phyloP scores from a whole-genome alignment of 2,329 filamentous ascomycete genomes.

The Truncatella angustata region DNA sequence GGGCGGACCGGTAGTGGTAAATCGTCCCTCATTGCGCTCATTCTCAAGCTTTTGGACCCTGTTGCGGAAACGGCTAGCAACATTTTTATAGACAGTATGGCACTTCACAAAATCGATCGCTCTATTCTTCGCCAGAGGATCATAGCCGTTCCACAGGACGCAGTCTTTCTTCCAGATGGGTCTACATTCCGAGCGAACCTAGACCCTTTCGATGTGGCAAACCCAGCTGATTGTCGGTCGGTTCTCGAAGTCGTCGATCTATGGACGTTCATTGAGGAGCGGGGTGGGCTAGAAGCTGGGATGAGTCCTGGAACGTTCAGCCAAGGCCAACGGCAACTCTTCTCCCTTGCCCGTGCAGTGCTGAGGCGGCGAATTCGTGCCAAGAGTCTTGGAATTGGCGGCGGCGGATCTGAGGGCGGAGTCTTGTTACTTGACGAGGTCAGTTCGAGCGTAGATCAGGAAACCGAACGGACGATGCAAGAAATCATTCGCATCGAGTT shows the following conservation, averaged over 20 bases:
- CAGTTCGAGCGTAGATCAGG: slow-evolving; percentile 28
- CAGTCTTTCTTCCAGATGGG: slow-evolving; percentile 38
- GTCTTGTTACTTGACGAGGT: slow-evolving; percentile 31
- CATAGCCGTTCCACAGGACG: slow-evolving; percentile 41
- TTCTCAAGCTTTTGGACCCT: slow-evolving; percentile 38
- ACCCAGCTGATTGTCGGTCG: slow-evolving; percentile 16
- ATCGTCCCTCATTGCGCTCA: slow-evolving; percentile 36
- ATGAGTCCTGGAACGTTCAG: slow-evolving; percentile 43
- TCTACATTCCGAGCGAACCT: slow-evolving; percentile 32
- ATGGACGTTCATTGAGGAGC: slow-evolving; percentile 19
- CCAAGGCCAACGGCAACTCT: slow-evolving; percentile 43
- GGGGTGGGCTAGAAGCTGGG: slow-evolving; percentile 22
- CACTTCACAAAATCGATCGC: slow-evolving; percentile 30
- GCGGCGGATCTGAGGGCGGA: slow-evolving; percentile 21
- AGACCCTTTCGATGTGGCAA: slow-evolving; percentile 25
- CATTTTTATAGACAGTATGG: slow-evolving; percentile 27
- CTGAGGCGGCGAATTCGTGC: slow-evolving; percentile 19
- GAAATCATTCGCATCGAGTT: slow-evolving; percentile 23
- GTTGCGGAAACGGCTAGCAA: slow-evolving; percentile 16
- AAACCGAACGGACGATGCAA: slow-evolving; percentile 25
- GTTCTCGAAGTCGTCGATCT: slow-evolving; percentile 23
- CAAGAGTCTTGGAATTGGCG: slow-evolving; percentile 18
- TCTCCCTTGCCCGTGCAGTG: slow-evolving; percentile 24
- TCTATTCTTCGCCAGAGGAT: slow-evolving; percentile 34
- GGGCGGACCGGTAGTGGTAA: slow-evolving; percentile 38